phyloP scores from a whole-genome alignment of 768 basidiomycete species.

The Amanita rimosa region DNA sequence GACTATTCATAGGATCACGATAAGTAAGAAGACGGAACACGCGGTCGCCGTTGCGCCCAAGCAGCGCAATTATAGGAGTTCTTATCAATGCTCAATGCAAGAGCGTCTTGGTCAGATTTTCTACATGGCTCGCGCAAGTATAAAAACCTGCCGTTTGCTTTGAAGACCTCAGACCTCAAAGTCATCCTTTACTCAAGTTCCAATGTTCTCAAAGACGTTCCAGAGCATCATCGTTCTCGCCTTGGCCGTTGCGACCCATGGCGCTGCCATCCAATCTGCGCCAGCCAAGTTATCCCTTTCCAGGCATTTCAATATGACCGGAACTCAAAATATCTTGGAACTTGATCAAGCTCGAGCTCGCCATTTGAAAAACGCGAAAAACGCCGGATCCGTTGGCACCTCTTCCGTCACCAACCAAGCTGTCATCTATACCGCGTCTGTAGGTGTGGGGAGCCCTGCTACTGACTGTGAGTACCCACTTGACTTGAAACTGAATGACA shows the following conservation, averaged over 20 bases:
- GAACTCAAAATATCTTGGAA: conserved; percentile 34
- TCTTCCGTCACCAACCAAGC: conserved; percentile 25
- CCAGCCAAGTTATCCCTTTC: conserved; percentile 34
- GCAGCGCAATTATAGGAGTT: no score
- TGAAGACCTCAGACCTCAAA: no score
- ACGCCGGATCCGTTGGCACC: conserved; percentile 19
- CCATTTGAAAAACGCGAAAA: neutral
- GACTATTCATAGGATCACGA: no score
- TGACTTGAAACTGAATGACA: neutral
- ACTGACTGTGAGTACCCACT: conserved; percentile 31
- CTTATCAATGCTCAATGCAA: no score
- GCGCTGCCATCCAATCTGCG: conserved; percentile 25
- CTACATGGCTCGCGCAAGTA: no score
- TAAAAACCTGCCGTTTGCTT: no score
- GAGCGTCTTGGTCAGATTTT: no score
- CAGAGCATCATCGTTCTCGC: conserved; percentile 38
- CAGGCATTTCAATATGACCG: conserved; percentile 30
- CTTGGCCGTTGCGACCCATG: conserved; percentile 33
- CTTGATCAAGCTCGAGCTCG: conserved; percentile 40
- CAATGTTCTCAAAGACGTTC: conserved; percentile 27
- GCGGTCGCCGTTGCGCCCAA: no score
- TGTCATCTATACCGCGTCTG: conserved; percentile 32
- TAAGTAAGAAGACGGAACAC: no score
- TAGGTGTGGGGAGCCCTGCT: conserved; percentile 44
- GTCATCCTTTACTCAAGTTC: no score